These are phyloP conservation scores for Mortierella hygrophila DNA, from an alignment of 192 early-diverging fungal genomes.

Conservation along the genomic window DNA sequence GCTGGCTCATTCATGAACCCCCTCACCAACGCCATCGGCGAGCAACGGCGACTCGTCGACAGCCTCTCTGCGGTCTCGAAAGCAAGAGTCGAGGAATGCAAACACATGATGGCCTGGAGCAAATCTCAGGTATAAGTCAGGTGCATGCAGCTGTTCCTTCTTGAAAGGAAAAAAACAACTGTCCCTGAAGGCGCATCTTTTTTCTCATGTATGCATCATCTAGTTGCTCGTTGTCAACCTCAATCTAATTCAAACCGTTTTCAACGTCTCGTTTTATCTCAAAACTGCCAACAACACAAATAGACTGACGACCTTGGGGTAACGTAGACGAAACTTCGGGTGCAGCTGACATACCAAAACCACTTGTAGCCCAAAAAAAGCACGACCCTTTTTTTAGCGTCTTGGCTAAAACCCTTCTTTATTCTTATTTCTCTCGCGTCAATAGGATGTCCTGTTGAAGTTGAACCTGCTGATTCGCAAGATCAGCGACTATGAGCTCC, in stretches of 20 bases:
- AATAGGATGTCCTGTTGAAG: slow-evolving; percentile 47
- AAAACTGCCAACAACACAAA: not conserved
- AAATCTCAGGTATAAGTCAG: slow-evolving; percentile 40
- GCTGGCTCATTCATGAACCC: slow-evolving; percentile 45
- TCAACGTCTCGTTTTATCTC: not conserved
- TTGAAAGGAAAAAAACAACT: not conserved
- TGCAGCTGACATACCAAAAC: not conserved
- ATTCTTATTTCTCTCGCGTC: not conserved
- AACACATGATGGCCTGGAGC: slow-evolving; percentile 56
- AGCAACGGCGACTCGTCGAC: slow-evolving; percentile 47
- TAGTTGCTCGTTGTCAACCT: not conserved
- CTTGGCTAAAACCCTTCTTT: not conserved
- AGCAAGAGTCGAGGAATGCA: slow-evolving; percentile 55
- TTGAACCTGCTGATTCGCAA: slow-evolving; percentile 52
- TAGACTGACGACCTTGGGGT: slow-evolving; percentile 55
- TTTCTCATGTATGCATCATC: not conserved
- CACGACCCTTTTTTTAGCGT: slow-evolving; percentile 8
- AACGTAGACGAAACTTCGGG: not conserved
- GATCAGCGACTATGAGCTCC: slow-evolving; percentile 54
- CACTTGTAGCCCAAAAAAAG: not conserved
- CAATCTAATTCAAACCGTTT: not conserved
- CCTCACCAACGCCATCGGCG: slow-evolving; percentile 49
- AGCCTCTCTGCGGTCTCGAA: slow-evolving; percentile 37
- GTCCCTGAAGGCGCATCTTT: not conserved
- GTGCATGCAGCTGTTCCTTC: not conserved